phyloP scores from a whole-genome alignment of 768 basidiomycete genomes.

The Hemileccinum impolitum region DNA sequence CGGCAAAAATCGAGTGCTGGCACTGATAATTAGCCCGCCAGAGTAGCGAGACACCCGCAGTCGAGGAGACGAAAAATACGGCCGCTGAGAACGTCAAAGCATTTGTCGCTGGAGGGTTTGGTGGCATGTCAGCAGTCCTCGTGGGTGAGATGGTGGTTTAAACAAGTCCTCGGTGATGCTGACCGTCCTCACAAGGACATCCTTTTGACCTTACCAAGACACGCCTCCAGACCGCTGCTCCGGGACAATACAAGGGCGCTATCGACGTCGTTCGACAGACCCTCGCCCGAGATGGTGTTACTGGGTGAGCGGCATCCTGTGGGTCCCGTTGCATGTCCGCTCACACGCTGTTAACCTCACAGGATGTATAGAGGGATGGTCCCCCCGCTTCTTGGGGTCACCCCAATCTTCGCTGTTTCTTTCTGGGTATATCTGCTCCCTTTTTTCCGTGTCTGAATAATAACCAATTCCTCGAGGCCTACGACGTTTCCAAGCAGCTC shows the following conservation, averaged over 20 bases:
- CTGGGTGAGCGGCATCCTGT: slow-evolving; percentile 55
- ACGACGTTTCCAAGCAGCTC: slow-evolving; percentile 87
- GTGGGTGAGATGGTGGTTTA: slow-evolving; percentile 54
- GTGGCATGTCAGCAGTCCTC: slow-evolving; percentile 82
- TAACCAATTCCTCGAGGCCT: slow-evolving; percentile 55
- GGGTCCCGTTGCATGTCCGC: neutral
- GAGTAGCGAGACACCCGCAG: slow-evolving; percentile 24
- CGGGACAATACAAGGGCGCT: slow-evolving; percentile 87
- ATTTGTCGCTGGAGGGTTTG: slow-evolving; percentile 92
- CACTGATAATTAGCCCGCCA: slow-evolving; percentile 12
- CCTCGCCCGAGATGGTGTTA: slow-evolving; percentile 84
- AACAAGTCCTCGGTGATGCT: slow-evolving; percentile 1
- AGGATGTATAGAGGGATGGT: slow-evolving; percentile 93
- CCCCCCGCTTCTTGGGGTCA: slow-evolving; percentile 90
- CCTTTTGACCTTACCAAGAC: slow-evolving; percentile 98
- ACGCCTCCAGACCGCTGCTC: slow-evolving; percentile 88
- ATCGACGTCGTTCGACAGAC: slow-evolving; percentile 92
- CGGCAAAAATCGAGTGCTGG: neutral
- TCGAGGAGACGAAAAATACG: slow-evolving; percentile 24
- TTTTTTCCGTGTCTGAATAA: slow-evolving; percentile 4
- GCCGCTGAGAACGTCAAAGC: slow-evolving; percentile 58
- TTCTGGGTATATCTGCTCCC: slow-evolving; percentile 71
- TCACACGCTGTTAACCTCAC: slow-evolving; percentile 3
- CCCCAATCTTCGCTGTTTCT: slow-evolving; percentile 95
- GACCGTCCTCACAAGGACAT: slow-evolving; percentile 57